phyloP scores from a whole-genome alignment of 768 basidiomycete species.

The Megacollybia marginata region DNA sequence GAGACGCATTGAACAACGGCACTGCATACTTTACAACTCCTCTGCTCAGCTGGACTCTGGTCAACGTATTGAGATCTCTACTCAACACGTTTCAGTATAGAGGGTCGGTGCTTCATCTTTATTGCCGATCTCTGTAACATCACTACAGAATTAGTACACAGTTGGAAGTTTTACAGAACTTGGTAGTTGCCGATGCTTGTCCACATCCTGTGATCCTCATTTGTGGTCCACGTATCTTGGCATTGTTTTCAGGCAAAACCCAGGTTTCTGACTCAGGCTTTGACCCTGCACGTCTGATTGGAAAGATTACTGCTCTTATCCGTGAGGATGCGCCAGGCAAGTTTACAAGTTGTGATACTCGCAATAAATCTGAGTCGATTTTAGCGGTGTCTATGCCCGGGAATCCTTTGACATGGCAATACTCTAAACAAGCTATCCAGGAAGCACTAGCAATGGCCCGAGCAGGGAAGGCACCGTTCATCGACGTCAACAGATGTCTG shows the following conservation, averaged over 20 bases:
- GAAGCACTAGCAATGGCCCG: slow-evolving; percentile 49
- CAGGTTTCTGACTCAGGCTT: slow-evolving; percentile 11
- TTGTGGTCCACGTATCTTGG: slow-evolving; percentile 49
- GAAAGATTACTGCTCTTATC: slow-evolving; percentile 29
- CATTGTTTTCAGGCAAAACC: slow-evolving; percentile 30
- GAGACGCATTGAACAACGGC: slow-evolving; percentile 63
- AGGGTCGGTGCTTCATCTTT: slow-evolving; percentile 31
- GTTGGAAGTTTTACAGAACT: slow-evolving; percentile 57
- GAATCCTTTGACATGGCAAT: slow-evolving; percentile 27
- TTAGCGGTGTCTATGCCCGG: too few relatives aligned
- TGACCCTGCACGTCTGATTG: slow-evolving; percentile 30
- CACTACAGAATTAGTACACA: slow-evolving; percentile 45
- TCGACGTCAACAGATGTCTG: slow-evolving; percentile 66
- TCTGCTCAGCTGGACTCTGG: slow-evolving; percentile 73
- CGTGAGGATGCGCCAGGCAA: slow-evolving; percentile 31
- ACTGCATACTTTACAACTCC: slow-evolving; percentile 71
- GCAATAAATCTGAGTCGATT: too few relatives aligned
- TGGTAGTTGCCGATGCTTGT: slow-evolving; percentile 57
- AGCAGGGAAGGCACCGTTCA: slow-evolving; percentile 51
- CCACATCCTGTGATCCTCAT: slow-evolving; percentile 61
- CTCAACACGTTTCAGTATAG: slow-evolving; percentile 50
- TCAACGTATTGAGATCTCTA: slow-evolving; percentile 61
- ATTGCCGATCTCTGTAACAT: slow-evolving; percentile 1
- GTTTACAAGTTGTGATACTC: neutral
- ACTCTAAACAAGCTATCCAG: slow-evolving; percentile 50